phyloP scores from a whole-genome alignment of 208 protist genomes.

The Acanthamoeba healyi region DNA sequence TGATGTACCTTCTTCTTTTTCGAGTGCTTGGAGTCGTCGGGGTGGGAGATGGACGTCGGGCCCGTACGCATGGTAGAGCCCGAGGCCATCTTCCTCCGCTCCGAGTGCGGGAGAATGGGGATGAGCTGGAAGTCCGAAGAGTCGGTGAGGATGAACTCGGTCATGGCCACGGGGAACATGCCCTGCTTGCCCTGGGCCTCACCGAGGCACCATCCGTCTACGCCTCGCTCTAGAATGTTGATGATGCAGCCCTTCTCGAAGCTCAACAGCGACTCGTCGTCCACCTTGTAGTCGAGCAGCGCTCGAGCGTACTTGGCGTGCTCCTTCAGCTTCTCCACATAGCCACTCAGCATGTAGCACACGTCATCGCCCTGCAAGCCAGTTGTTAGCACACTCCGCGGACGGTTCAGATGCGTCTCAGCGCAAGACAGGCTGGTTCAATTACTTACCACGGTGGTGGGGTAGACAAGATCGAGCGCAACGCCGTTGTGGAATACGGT shows the following conservation, averaged over 20 bases:
- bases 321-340: background rate
- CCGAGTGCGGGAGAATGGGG: background rate
- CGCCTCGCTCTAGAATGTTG: background rate
- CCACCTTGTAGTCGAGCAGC: constrained; percentile 41
- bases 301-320: constrained; percentile 28
- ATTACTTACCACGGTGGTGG: no score
- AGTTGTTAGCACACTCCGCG: no score
- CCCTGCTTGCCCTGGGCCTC: background rate
- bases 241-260: constrained; percentile 46
- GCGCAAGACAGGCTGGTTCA: no score
- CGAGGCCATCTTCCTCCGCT: background rate
- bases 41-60: background rate
- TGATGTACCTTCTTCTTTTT: no score
- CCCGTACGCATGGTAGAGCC: background rate
- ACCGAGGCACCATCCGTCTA: constrained; percentile 34
- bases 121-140: background rate
- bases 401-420: no score
- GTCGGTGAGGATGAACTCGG: background rate
- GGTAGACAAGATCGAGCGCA: no score
- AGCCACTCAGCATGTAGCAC: background rate
- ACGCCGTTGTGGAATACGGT: no score
- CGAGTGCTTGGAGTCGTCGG: no score
- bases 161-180: constrained; percentile 5
- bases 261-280: constrained; percentile 27
- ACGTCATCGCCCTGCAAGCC: constrained; percentile 17